Base-by-base conservation (phyloP, 768 basidiomycete genomes). In the Russula lepida region DNA sequence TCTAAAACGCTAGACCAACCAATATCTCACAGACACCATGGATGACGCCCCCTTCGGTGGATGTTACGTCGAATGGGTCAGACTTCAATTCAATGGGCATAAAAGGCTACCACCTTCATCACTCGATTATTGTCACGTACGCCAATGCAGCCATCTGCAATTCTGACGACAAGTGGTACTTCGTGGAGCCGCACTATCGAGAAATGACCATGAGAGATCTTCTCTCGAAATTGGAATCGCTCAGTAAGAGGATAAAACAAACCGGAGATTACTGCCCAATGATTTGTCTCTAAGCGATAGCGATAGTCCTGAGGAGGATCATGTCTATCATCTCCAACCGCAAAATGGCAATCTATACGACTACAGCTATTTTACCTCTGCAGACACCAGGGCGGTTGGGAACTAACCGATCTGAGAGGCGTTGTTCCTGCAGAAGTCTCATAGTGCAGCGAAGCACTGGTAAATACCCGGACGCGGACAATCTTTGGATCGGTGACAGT, bases 331-430 rank as follows among this genome's bases (percentile, higher is more conserved):
- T 71, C 77, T 97, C 3, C 94, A 97, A 71, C 90, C 88, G 4
- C 93, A 97, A 71, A 92, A 95, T 69, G 94, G 94, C 9, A 98
- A 97, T 71, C 62, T 95, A 27, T 92, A 82, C 67, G 78, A 83
- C 1, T 70, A 67, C 65, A 67, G 68, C 28, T 78, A 75, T 67
- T 80, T 78, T 64, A 70, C 75, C 13, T 64, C 68, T 2, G 65
- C 58, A 44, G 67, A 63, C 47, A 49, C 67, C 27, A 71, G 37
- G 73, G 74, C 59, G 48, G 59, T 8, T 84, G 85, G 19, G 90
- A 93, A 70, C 84, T 92, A 58, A 74, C 75, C 33, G 70, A 78
- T 6, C 73, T 94, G 19, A 81, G 82, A 65, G 60, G 68, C n/a
- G 85, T 91, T 69, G 80, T 95, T 9, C 84, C 86, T 0, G 70